Evolutionary conservation across 2,329 filamentous ascomycete species (phyloP), one percentile per base, ranked within the genome.

Genomic region (Grosmannia clavigera): DNA sequence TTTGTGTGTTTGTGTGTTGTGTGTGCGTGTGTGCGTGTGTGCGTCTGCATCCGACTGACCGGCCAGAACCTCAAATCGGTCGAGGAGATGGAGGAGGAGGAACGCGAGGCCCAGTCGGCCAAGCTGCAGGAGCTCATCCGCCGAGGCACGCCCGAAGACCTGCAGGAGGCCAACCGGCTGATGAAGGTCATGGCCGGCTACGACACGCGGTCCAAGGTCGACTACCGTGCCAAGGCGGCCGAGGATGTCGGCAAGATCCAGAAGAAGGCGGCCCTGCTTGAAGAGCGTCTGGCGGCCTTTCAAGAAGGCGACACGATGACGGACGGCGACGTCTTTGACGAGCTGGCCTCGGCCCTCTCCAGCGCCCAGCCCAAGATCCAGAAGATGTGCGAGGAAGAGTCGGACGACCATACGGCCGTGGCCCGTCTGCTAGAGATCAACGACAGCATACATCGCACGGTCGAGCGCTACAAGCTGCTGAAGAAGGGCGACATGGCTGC

Each of bases 161-260:
- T 99, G 61, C 92, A 96, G 71, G 94, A 99, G 76, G 94, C 94
- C 59, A 99, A 67, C 70, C 86, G 90, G 67, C 79, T 99, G 58
- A 99, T 99, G 94, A 99, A 99, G 75, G 82, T 99, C 66, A 97
- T 99, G 94, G 94, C 94, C 58, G 94, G 94, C 64, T 99, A 89
- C 73, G 94, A 99, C 72, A 96, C 90, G 61, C 81, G 92, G 66
- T 88, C 90, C 71, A 97, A 97, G 76, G 96, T 94, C 1, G 92
- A 99, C 75, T 99, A 96, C 74, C 86, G 94, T 65, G 94, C 94
- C 64, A 99, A 99, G 74, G 94, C 94, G 1, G 94, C 94, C 11
- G 92, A 96, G 70, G 94, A 99, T 64, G 90, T 99, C 9, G 82
- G 84, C 66, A 95, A 90, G 75, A 92, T 99, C 61, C 94, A 97